phyloP scores from a whole-genome alignment of 768 basidiomycete genomes.

The Cytidiella melzeri region DNA sequence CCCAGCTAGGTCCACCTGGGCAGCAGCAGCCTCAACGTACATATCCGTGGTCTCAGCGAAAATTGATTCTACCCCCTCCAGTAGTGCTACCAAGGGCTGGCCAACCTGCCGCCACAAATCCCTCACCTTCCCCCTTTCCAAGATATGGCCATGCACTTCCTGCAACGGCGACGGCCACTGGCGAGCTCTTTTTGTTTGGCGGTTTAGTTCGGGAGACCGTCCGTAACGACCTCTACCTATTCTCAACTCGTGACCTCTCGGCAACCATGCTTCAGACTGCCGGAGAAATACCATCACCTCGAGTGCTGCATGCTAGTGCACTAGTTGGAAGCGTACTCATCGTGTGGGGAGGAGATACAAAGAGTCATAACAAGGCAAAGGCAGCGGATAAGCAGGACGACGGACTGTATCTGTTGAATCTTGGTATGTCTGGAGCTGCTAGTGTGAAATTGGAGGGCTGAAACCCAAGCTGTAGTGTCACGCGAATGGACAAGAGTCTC shows the following conservation, averaged over 20 bases:
- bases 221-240: slow-evolving; percentile 90
- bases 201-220: slow-evolving; percentile 90
- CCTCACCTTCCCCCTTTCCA: slow-evolving; percentile 88
- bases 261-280: slow-evolving; percentile 80
- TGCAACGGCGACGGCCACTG: slow-evolving; percentile 63
- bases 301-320: slow-evolving; percentile 96
- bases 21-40: slow-evolving; percentile 40
- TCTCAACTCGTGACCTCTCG: slow-evolving; percentile 72
- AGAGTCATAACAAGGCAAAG: slow-evolving; percentile 58
- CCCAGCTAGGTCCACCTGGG: slow-evolving; percentile 11
- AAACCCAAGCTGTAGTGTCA: slow-evolving; percentile 76
- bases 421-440: slow-evolving; percentile 58
- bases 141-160: slow-evolving; percentile 95
- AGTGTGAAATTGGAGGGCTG: no score
- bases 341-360: slow-evolving; percentile 98
- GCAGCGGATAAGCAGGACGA: slow-evolving; percentile 81
- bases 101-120: slow-evolving; percentile 52
- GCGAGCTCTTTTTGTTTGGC: slow-evolving; percentile 95
- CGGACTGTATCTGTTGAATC: slow-evolving; percentile 87
- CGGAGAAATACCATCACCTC: slow-evolving; percentile 80
- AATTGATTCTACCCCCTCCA: slow-evolving; percentile 65
- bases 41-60: slow-evolving; percentile 81
- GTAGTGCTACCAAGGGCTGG: slow-evolving; percentile 58
- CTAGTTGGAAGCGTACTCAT: slow-evolving; percentile 94
- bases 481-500: slow-evolving; percentile 92